Conservation (phyloP, 1,284 basidiomycete genomes). For the Amylostereum areolatum region DNA sequence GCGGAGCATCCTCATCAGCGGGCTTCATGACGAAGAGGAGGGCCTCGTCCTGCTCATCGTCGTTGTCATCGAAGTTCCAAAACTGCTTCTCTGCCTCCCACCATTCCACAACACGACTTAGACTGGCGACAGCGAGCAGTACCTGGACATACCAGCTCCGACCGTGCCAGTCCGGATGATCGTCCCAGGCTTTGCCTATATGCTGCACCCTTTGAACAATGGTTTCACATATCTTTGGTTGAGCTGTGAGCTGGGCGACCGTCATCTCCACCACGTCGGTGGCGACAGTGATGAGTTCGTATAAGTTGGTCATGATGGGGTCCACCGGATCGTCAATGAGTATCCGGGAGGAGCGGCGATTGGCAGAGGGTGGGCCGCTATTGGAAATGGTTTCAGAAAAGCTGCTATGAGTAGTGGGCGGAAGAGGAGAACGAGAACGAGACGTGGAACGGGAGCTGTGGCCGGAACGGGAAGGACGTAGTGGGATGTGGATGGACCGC, state of each 20-base stretch:
- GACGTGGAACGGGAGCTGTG: conserved; percentile 94
- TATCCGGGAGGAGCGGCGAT: conserved; percentile 68
- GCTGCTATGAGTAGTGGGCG: conserved; percentile 53
- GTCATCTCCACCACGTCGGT: conserved; percentile 93
- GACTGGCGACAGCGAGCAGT: conserved; percentile 91
- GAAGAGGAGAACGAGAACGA: conserved; percentile 90
- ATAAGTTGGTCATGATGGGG: conserved; percentile 87
- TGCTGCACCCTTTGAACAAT: conserved; percentile 87
- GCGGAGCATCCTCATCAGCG: conserved; percentile 44
- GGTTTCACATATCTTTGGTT: conserved; percentile 80
- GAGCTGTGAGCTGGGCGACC: conserved; percentile 77
- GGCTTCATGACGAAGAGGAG: conserved; percentile 88
- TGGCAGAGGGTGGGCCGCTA: conserved; percentile 30
- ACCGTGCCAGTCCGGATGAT: conserved; percentile 96
- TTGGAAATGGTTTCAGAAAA: conserved; percentile 52
- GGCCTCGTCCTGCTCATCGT: conserved; percentile 85
- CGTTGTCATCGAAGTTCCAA: conserved; percentile 98
- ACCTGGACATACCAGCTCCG: conserved; percentile 98
- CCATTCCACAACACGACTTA: conserved; percentile 97
- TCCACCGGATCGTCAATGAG: conserved; percentile 76
- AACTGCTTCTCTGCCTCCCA: conserved; percentile 99
- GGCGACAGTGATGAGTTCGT: conserved; percentile 91
- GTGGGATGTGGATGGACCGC: conserved; percentile 73
- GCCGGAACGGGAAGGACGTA: conserved; percentile 61
- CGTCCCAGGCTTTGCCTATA: conserved; percentile 94